Evolutionary conservation across 1,139 yeast genomes (phyloP), one percentile per base, ranked within the genome.

Genomic region (Debaryomyces fabryi): DNA sequence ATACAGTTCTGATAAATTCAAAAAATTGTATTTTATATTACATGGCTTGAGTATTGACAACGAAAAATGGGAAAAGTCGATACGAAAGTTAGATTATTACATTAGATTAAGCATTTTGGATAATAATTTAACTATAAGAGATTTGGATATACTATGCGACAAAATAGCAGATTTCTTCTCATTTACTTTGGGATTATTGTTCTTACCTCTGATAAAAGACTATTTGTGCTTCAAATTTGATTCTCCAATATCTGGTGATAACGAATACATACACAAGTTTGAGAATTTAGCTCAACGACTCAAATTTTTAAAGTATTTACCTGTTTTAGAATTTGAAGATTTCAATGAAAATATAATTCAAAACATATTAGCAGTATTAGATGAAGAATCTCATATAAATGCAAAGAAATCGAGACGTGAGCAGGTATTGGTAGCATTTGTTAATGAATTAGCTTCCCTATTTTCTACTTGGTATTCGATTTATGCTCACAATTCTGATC

Each of bases 61-160:
- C 21, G 21, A 39, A 10, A n/a, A 21, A n/a, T 30, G 20, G 16
- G 36, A 32, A 6, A 15, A 39, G 9, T 29, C 23, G n/a, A 33
- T 49, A 13, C 48, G 49, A n/a, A 55, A 52, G 36, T 35, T 63
- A 3, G 62, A 63, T 39, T 58, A 55, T 44, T 58, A 50, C 37
- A 36, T 62, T n/a, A 51, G 59, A 15, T 48, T 62, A 7, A 57
- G 57, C 20, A 42, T 62, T 10, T 41, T 59, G 10, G 64, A 62
- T 46, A 59, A 61, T 15, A 55, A 55, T 24, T 45, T 57, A 24
- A 48, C 57, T 6, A 24, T 36, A 8, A 34, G 45, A 10, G 60
- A 59, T 27, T 49, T 58, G 24, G 39, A 48, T 24, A 23, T n/a
- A n/a, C 39, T 57, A 12, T 44, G 50, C 36, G 55, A 41, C 35